Evolutionary conservation across 2,329 filamentous ascomycete genomes (phyloP).

Genomic region (Cytospora piceicola): DNA sequence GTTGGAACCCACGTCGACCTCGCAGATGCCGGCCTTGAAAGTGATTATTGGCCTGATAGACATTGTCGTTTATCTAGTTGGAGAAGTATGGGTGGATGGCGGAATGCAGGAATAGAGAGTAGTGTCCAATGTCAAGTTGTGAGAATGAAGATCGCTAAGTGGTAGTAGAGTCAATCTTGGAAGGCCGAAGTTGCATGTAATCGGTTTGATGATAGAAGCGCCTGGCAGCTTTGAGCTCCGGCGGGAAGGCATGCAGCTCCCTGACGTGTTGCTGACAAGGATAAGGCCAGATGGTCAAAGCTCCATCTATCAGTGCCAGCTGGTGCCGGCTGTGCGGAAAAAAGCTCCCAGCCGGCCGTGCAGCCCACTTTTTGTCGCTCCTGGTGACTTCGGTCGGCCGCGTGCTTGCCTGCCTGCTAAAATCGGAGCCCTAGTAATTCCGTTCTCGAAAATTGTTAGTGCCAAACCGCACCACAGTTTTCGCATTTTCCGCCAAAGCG

Average conservation of each 20-base stretch:
- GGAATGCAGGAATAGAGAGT: neutral
- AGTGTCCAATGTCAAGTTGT: neutral
- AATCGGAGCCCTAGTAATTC: slow-evolving; percentile 24
- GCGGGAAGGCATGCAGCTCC: slow-evolving; percentile 29
- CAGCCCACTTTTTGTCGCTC: neutral
- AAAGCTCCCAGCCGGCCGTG: slow-evolving; percentile 4
- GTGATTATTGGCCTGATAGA: slow-evolving; percentile 85
- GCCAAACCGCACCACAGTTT: slow-evolving; percentile 12
- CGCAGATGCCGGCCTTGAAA: slow-evolving; percentile 93
- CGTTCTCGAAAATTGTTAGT: slow-evolving; percentile 24
- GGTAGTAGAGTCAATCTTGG: neutral
- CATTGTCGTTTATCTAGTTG: slow-evolving; percentile 58
- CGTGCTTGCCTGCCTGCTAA: slow-evolving; percentile 7
- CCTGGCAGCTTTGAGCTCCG: slow-evolving; percentile 23
- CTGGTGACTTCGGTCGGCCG: neutral
- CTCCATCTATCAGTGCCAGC: neutral
- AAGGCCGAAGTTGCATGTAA: neutral
- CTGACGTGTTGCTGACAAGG: slow-evolving; percentile 31
- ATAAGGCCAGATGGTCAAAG: neutral
- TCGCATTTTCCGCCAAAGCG: slow-evolving; percentile 25
- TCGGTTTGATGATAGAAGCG: slow-evolving; percentile 1
- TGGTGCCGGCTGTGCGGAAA: neutral
- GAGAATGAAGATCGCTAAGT: neutral
- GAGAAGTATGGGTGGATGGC: neutral
- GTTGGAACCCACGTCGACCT: slow-evolving; percentile 70